Percentiles rank a stretch among this genome's conserved stretches.
Conservation (phyloP, 176 grass and related monocot genomes). For the Canna indica region DNA sequence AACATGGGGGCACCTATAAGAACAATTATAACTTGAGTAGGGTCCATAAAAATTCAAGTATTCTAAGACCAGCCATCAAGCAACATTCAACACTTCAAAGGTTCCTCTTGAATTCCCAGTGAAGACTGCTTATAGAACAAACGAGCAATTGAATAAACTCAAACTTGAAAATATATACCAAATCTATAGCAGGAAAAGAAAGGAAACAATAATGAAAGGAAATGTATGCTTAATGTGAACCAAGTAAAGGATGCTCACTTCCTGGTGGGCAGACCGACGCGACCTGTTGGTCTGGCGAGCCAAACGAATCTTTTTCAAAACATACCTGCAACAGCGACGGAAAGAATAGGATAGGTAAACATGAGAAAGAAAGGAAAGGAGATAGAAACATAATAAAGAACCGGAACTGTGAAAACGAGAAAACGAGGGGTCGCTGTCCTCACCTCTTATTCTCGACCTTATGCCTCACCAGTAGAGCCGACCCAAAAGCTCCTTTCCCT, state of each 20-base stretch:
- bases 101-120: background rate
- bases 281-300: slow-evolving; percentile 76
- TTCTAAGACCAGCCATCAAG: background rate
- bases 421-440: background rate
- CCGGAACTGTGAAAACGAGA: slow-evolving; percentile 2
- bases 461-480: slow-evolving; percentile 79
- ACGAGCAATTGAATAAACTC: background rate
- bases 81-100: background rate
- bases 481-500: slow-evolving; percentile 89
- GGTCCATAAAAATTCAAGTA: background rate
- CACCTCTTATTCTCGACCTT: slow-evolving; percentile 85
- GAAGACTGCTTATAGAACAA: background rate
- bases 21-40: background rate
- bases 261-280: slow-evolving; percentile 71
- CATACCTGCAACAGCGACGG: slow-evolving; percentile 48
- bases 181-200: background rate
- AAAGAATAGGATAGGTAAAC: slow-evolving; percentile 8
- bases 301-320: slow-evolving; percentile 89
- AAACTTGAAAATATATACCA: background rate
- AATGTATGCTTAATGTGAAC: background rate
- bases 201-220: background rate
- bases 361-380: slow-evolving; percentile 4
- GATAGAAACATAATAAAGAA: background rate
- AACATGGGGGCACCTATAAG: background rate
- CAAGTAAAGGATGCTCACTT: slow-evolving; percentile 32